A percentile compares a stretch with the other conserved stretches of the same genome.
Conservation (phyloP, 1,284 basidiomycete genomes). For the Sporisorium exsertum region DNA sequence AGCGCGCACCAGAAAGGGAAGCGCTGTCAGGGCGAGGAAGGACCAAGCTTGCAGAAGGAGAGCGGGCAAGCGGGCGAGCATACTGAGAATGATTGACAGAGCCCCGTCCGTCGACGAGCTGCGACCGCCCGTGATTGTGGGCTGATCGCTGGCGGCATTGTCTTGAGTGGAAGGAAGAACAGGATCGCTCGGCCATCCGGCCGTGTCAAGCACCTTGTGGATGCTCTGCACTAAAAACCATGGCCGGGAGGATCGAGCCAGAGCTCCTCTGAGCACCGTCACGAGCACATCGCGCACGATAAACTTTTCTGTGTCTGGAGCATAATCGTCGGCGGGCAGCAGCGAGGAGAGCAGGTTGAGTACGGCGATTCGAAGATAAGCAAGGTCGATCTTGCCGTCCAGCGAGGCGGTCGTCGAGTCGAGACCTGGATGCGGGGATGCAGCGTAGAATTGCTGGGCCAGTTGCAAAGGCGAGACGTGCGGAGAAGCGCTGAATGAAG, state of each 20-base stretch:
- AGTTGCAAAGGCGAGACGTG: conserved; percentile 13
- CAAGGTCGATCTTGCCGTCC: conserved; percentile 40
- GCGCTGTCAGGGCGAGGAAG: conserved; percentile 18
- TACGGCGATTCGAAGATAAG: conserved; percentile 40
- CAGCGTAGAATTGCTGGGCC: conserved; percentile 26
- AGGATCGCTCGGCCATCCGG: conserved; percentile 28
- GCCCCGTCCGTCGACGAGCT: neutral
- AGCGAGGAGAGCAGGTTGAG: conserved; percentile 35
- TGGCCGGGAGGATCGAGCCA: conserved; percentile 37
- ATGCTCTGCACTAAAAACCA: conserved; percentile 55
- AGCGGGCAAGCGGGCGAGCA: conserved; percentile 24
- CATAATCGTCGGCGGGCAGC: conserved; percentile 44
- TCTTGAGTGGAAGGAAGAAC: neutral
- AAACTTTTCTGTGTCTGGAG: conserved; percentile 50
- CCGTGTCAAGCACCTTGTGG: conserved; percentile 39
- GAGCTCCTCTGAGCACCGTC: conserved; percentile 39
- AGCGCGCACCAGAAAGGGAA: conserved; percentile 35
- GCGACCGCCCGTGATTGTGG: neutral
- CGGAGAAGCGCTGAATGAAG: neutral
- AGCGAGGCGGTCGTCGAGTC: conserved; percentile 18
- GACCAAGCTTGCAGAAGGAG: conserved; percentile 31
- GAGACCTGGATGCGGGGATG: conserved; percentile 45
- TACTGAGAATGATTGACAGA: neutral
- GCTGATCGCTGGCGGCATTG: neutral
- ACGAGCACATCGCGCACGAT: conserved; percentile 51